phyloP scores from a whole-genome alignment of 495 filamentous ascomycete species.

The Aspergillus funiculosus region DNA sequence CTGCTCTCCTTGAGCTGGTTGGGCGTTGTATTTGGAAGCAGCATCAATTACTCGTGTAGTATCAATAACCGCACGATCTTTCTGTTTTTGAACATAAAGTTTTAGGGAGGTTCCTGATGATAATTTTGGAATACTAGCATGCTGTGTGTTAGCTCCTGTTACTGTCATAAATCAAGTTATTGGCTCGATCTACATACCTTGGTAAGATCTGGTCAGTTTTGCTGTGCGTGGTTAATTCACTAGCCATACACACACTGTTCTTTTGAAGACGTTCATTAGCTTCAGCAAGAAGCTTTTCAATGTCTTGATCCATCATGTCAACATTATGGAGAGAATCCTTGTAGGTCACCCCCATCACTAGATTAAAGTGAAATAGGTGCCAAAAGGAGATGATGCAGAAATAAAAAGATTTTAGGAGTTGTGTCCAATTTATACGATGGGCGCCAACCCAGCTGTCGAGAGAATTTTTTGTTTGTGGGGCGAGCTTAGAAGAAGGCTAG shows the following conservation, averaged over 20 bases:
- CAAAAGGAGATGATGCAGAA: neutral
- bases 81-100: slow-evolving; percentile 45
- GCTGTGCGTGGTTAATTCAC: neutral
- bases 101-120: slow-evolving; percentile 30
- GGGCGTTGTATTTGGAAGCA: neutral
- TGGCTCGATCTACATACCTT: slow-evolving; percentile 22
- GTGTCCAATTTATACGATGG: slow-evolving; percentile 7
- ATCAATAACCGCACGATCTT: slow-evolving; percentile 45
- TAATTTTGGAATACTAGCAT: slow-evolving; percentile 38
- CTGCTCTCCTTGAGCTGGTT: neutral
- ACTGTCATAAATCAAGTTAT: no score
- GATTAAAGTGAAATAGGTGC: neutral
- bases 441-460: neutral
- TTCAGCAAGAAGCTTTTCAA: slow-evolving; percentile 56
- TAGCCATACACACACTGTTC: slow-evolving; percentile 9
- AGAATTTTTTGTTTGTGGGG: slow-evolving; percentile 16
- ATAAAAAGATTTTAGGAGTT: neutral
- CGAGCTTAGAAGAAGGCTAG: neutral
- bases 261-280: slow-evolving; percentile 55
- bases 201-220: slow-evolving; percentile 6
- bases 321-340: slow-evolving; percentile 20
- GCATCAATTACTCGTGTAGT: slow-evolving; percentile 32
- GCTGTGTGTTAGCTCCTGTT: neutral
- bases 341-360: neutral
- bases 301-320: slow-evolving; percentile 48